These are phyloP conservation scores for Fusarium sp. DNA, from an alignment of 2,329 filamentous ascomycete genomes.

Conservation along the genomic window DNA sequence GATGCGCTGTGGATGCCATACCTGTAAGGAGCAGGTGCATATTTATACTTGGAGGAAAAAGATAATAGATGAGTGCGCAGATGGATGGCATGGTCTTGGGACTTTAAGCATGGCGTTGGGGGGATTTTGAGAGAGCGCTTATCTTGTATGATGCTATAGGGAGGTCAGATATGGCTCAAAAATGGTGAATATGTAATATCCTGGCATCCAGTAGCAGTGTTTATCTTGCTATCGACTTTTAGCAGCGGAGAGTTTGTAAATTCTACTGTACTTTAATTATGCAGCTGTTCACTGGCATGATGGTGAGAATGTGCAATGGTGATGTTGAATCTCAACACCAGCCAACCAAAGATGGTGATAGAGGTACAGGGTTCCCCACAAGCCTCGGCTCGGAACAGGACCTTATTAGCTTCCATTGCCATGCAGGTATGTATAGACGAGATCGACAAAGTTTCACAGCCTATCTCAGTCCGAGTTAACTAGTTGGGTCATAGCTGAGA, in stretches of 20 bases:
- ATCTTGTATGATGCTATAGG: slow-evolving; percentile 14
- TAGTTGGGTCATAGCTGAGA: slow-evolving; percentile 4
- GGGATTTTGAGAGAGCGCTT: slow-evolving; percentile 25
- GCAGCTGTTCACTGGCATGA: neutral
- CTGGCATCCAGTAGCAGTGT: neutral
- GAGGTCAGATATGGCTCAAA: slow-evolving; percentile 10
- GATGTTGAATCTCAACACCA: neutral
- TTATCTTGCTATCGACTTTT: neutral
- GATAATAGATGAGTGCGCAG: neutral
- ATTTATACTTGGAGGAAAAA: slow-evolving; percentile 13
- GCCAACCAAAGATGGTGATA: neutral
- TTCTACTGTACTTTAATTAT: neutral
- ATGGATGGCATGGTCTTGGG: slow-evolving; percentile 25
- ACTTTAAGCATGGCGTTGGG: slow-evolving; percentile 46
- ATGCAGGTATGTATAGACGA: slow-evolving; percentile 6
- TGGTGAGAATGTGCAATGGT: neutral
- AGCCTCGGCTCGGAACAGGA: slow-evolving; percentile 21
- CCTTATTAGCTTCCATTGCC: neutral
- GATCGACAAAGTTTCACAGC: slow-evolving; percentile 23
- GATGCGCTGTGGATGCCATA: slow-evolving; percentile 99
- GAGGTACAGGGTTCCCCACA: slow-evolving; percentile 7
- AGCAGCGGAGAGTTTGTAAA: neutral
- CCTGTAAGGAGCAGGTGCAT: slow-evolving; percentile 63
- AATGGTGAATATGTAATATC: neutral
- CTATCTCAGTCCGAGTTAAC: neutral